These are phyloP conservation scores for Protomyces macrosporus DNA, from an alignment of 1,139 yeast genomes.

Conservation along the genomic window DNA sequence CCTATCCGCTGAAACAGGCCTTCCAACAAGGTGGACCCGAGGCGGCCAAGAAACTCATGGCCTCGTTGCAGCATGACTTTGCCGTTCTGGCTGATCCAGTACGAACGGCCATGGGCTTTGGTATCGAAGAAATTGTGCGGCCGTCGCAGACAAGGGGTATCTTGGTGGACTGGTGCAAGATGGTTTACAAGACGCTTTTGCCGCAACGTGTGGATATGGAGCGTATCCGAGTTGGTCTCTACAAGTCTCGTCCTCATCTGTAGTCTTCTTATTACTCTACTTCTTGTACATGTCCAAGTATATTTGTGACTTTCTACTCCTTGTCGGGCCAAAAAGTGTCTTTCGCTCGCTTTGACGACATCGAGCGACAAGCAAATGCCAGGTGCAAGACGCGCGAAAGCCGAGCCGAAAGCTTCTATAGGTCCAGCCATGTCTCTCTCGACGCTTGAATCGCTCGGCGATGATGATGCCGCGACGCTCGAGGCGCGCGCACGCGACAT, in stretches of 20 bases:
- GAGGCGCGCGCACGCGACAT: neutral
- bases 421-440: neutral
- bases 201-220: neutral
- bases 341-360: no score
- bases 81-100: conserved; percentile 14
- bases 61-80: conserved; percentile 4
- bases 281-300: neutral
- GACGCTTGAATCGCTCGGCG: neutral
- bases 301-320: neutral
- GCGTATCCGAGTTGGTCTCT: neutral
- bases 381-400: neutral
- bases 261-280: neutral
- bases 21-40: conserved; percentile 1
- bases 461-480: neutral
- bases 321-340: neutral
- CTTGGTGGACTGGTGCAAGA: conserved; percentile 9
- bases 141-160: conserved; percentile 3
- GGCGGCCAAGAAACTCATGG: conserved; percentile 6
- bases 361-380: no score
- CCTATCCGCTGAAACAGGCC: conserved; percentile 9
- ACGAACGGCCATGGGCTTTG: conserved; percentile 21
- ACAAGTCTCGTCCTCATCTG: neutral
- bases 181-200: conserved; percentile 14
- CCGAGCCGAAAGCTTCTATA: neutral
- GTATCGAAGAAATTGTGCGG: conserved; percentile 18